A percentile compares a stretch with the other conserved stretches of the same genome.
These are phyloP conservation scores for Apostasia ramifera DNA, from an alignment of 106 monocot species.

Conservation along the genomic window DNA sequence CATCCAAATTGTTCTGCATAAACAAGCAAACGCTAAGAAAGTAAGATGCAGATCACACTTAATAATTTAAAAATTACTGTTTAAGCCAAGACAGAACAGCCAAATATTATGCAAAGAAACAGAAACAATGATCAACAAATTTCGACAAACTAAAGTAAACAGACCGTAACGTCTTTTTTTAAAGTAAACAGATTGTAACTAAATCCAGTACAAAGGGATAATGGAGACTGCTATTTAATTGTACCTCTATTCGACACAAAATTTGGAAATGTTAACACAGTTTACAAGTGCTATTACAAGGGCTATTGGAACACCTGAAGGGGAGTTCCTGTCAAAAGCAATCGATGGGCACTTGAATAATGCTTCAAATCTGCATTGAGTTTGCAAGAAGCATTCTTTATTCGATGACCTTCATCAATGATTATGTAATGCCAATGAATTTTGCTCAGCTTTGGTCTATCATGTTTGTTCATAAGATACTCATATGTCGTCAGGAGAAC, in stretches of 20 bases:
- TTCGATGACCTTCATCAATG: slow-evolving; percentile 99
- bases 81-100: no score
- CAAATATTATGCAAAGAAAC: no score
- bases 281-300: no score
- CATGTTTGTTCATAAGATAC: slow-evolving; percentile 99
- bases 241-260: no score
- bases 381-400: slow-evolving; percentile 99
- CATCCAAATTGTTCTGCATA: slow-evolving; percentile 92
- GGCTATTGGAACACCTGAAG: slow-evolving; percentile 48
- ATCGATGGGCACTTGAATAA: slow-evolving; percentile 84
- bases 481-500: slow-evolving; percentile 98
- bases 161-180: no score
- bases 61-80: no score
- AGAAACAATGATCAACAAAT: no score
- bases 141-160: no score
- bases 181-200: no score
- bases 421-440: slow-evolving; percentile 98
- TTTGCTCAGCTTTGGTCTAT: slow-evolving; percentile 95
- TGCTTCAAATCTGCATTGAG: slow-evolving; percentile 97
- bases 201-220: no score
- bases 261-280: no score
- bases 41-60: background rate
- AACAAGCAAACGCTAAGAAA: background rate
- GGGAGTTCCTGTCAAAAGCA: slow-evolving; percentile 97
- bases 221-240: no score